Evolutionary conservation across 164 flowering plant genomes (phyloP).

Genomic region (Stephania japonica): DNA sequence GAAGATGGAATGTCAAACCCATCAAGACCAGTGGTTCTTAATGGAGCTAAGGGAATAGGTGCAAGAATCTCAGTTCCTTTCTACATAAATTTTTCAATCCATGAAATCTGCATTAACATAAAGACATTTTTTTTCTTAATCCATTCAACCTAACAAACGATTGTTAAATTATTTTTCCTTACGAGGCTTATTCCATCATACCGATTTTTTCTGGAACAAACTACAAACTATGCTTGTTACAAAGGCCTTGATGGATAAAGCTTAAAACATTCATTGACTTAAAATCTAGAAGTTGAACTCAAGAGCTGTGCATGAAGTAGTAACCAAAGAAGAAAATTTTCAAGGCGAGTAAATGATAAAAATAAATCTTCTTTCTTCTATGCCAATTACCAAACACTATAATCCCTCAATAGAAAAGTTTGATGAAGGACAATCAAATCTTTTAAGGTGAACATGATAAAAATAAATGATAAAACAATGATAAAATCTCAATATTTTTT

Average conservation of each 20-base stretch:
- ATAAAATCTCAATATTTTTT: no score
- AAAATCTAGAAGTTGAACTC: no score
- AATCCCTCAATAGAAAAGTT: no score
- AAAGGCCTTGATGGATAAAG: background rate
- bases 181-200: background rate
- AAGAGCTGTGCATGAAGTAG: background rate
- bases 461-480: no score
- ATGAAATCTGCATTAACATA: slow-evolving; percentile 84
- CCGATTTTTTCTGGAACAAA: background rate
- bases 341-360: background rate
- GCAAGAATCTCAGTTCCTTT: slow-evolving; percentile 95
- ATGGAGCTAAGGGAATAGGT: slow-evolving; percentile 88
- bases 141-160: background rate
- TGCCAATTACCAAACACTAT: background rate
- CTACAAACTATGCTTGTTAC: no score
- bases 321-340: background rate
- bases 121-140: background rate
- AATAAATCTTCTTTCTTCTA: background rate
- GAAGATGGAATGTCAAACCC: slow-evolving; percentile 94
- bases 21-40: slow-evolving; percentile 94
- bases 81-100: slow-evolving; percentile 96
- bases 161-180: background rate
- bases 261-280: background rate
- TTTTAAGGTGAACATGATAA: no score
- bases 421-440: no score